phyloP scores from a whole-genome alignment of 2,329 filamentous ascomycete genomes.

The Periconia sp. region DNA sequence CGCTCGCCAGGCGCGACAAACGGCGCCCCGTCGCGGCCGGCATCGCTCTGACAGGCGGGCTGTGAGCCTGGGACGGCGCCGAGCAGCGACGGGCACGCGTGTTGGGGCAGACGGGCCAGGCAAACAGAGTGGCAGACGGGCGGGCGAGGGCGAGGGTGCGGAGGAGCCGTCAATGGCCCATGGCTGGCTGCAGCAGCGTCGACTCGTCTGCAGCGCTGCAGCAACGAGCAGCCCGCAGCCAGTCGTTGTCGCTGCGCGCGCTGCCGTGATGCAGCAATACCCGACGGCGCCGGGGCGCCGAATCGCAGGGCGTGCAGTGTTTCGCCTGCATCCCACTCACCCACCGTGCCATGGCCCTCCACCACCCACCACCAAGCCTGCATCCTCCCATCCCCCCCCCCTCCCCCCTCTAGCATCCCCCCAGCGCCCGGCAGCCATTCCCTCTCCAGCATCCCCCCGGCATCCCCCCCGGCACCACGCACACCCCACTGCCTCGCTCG shows the following conservation, averaged over 20 bases:
- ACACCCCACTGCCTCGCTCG: conserved; percentile 1
- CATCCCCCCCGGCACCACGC: not conserved
- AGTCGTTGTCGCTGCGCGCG: conserved; percentile 23
- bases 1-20: conserved; percentile 10
- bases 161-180: not conserved
- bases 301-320: conserved; percentile 27
- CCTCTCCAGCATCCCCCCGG: conserved; percentile 6
- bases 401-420: conserved; percentile 1
- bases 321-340: conserved; percentile 35
- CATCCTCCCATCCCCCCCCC: conserved; percentile 4
- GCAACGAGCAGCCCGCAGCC: conserved; percentile 20
- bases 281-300: conserved; percentile 42
- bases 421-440: conserved; percentile 1
- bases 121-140: no score
- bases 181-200: conserved; percentile 18
- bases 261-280: conserved; percentile 38
- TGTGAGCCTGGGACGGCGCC: not conserved
- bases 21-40: conserved; percentile 17
- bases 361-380: no score
- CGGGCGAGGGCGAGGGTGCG: no score
- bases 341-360: no score
- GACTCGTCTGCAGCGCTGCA: conserved; percentile 7
- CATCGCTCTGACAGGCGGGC: conserved; percentile 1
- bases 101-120: conserved; percentile 13
- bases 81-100: conserved; percentile 5